These are phyloP conservation scores for Daldinia loculata DNA, from an alignment of 495 filamentous ascomycete species.

Conservation along the genomic window DNA sequence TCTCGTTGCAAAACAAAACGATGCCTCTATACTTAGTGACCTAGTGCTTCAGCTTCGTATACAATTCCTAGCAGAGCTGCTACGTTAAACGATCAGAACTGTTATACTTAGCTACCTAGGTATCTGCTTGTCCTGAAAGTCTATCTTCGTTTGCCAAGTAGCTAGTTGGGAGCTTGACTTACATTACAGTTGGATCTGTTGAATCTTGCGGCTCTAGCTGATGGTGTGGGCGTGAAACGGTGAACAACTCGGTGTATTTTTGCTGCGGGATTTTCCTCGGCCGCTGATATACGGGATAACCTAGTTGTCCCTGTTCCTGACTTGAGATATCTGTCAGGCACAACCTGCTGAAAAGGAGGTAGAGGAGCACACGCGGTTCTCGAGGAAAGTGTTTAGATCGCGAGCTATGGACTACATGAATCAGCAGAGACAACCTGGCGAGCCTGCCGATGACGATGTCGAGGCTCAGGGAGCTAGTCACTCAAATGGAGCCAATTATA, in stretches of 20 bases:
- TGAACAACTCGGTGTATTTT: constrained; percentile 8
- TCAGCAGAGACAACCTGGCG: constrained; percentile 27
- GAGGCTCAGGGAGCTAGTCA: constrained; percentile 36
- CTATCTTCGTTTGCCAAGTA: constrained; percentile 15
- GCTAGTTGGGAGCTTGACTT: constrained; percentile 8
- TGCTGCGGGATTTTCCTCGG: constrained; percentile 27
- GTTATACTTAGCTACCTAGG: constrained; percentile 3
- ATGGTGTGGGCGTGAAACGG: constrained; percentile 14
- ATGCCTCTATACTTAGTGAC: background rate
- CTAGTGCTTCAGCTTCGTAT: background rate
- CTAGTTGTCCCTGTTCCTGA: background rate
- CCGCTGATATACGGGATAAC: constrained; percentile 3
- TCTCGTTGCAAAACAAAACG: constrained; percentile 7
- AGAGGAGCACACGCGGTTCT: background rate
- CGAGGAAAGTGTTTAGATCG: background rate
- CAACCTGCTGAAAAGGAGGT: background rate
- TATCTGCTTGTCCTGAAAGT: constrained; percentile 27
- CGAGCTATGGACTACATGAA: constrained; percentile 28
- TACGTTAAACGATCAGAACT: background rate
- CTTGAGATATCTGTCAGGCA: constrained; percentile 22
- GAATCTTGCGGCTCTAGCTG: constrained; percentile 25
- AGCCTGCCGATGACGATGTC: constrained; percentile 25
- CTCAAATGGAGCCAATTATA: constrained; percentile 33
- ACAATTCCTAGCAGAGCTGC: background rate
- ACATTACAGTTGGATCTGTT: constrained; percentile 20